A percentile compares a stretch with the other conserved stretches of the same genome.
Conservation (phyloP, 345 rosid genomes). For the Excoecaria cochinchinensis region DNA sequence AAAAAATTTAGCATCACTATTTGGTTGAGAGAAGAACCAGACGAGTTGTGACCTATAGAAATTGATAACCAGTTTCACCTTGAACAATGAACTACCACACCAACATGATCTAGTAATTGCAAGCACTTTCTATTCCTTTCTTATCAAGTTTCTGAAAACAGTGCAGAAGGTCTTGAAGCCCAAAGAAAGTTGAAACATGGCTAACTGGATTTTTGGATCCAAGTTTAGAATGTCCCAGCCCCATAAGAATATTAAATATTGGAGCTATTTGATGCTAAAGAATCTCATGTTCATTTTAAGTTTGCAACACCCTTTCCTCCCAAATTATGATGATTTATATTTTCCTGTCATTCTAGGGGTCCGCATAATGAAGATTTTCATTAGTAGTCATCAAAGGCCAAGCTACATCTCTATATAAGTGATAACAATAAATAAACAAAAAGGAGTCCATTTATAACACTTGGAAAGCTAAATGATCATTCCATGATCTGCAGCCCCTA, state of each 20-base stretch:
- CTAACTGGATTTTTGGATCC: not conserved
- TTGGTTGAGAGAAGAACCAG: not conserved
- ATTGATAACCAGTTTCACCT: not conserved
- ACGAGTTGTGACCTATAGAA: not conserved
- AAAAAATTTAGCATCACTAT: not conserved
- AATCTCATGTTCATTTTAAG: not conserved
- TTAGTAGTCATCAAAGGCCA: not conserved
- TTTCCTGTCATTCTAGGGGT: not conserved
- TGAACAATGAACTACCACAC: not conserved
- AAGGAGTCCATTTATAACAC: not conserved
- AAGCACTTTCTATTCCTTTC: not conserved
- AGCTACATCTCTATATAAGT: not conserved
- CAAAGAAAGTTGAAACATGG: too few species aligned
- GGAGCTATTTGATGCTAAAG: not conserved
- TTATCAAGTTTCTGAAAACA: too few species aligned
- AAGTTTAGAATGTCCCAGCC: not conserved
- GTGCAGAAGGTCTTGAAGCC: too few species aligned
- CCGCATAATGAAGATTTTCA: not conserved
- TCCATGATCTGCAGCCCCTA: not conserved
- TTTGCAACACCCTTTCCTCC: not conserved
- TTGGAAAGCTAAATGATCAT: not conserved
- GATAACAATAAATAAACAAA: not conserved
- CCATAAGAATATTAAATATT: not conserved
- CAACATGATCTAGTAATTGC: not conserved
- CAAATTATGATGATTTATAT: not conserved